Evolutionary conservation across 106 monocot genomes (phyloP).

Genomic region (Iris macrosiphon): DNA sequence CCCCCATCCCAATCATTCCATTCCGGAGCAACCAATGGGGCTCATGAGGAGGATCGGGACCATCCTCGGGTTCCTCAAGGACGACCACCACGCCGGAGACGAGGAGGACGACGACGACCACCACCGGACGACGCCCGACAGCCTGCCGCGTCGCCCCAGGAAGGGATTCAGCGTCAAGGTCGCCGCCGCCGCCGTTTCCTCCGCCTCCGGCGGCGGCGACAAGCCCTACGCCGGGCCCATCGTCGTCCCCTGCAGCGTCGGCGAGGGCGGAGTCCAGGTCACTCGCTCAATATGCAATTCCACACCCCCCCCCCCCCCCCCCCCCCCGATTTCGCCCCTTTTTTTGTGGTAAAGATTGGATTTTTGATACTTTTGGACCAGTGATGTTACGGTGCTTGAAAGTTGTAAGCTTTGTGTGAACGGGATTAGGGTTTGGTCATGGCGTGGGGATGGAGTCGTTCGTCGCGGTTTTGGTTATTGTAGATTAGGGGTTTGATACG

Average conservation of each 20-base stretch:
- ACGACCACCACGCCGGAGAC: not conserved
- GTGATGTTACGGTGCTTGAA: not conserved
- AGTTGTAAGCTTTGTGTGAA: no score
- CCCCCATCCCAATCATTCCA: not conserved
- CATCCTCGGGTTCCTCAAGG: slow-evolving; percentile 8
- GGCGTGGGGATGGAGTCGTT: not conserved
- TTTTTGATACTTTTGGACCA: not conserved
- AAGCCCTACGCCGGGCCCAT: slow-evolving; percentile 1
- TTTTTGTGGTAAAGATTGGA: not conserved
- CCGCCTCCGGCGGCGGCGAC: no score
- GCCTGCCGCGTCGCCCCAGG: not conserved
- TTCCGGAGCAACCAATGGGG: slow-evolving; percentile 3
- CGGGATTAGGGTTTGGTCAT: no score
- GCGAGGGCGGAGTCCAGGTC: slow-evolving; percentile 14
- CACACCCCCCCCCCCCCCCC: no score
- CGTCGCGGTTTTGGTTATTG: no score
- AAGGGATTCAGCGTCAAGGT: slow-evolving; percentile 14
- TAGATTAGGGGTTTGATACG: no score
- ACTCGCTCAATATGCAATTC: no score
- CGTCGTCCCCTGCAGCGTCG: slow-evolving; percentile 6
- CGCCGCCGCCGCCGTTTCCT: not conserved
- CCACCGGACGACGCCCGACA: not conserved
- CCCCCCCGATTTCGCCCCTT: no score
- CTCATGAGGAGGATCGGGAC: slow-evolving; percentile 10
- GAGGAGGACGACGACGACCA: slow-evolving; percentile 3